phyloP scores from a whole-genome alignment of 2,329 filamentous ascomycete genomes.

The Emergomyces pasteurianus region DNA sequence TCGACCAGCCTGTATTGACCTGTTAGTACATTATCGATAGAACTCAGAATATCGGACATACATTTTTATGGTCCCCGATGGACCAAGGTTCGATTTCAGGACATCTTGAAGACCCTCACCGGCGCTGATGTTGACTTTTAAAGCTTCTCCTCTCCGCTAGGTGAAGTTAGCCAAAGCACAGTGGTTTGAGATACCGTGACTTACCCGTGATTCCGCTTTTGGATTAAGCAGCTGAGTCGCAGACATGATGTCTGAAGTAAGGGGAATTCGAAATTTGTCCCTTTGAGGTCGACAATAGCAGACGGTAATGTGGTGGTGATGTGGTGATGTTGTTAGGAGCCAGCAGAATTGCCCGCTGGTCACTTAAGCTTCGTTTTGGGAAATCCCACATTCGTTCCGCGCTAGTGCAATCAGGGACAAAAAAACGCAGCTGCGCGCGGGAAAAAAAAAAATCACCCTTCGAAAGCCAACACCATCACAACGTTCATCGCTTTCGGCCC shows the following conservation, averaged over 20 bases:
- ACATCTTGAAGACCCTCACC: conserved; percentile 91
- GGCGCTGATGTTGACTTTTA: conserved; percentile 91
- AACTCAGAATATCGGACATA: conserved; percentile 27
- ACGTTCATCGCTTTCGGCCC: background rate
- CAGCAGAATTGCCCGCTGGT: background rate
- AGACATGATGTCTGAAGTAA: conserved; percentile 54
- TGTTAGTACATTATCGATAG: conserved; percentile 14
- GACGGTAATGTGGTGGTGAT: conserved; percentile 7
- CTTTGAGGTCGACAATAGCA: conserved; percentile 13
- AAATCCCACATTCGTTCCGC: conserved; percentile 32
- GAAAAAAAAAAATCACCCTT: background rate
- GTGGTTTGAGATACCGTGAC: conserved; percentile 20
- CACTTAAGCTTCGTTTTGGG: conserved; percentile 27
- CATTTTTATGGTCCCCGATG: conserved; percentile 94
- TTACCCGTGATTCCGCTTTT: conserved; percentile 92
- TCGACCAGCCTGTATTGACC: conserved; percentile 43
- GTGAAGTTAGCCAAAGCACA: conserved; percentile 34
- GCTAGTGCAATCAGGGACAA: conserved; percentile 27
- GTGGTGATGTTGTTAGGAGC: conserved; percentile 1
- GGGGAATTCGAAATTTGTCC: conserved; percentile 14
- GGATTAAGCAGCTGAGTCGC: conserved; percentile 96
- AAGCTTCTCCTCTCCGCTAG: conserved; percentile 89
- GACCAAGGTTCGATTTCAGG: conserved; percentile 89
- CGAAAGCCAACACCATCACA: background rate
- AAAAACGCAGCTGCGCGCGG: conserved; percentile 25